Evolutionary conservation across 768 basidiomycete genomes (phyloP).

Genomic region (Clavaria fumosa): DNA sequence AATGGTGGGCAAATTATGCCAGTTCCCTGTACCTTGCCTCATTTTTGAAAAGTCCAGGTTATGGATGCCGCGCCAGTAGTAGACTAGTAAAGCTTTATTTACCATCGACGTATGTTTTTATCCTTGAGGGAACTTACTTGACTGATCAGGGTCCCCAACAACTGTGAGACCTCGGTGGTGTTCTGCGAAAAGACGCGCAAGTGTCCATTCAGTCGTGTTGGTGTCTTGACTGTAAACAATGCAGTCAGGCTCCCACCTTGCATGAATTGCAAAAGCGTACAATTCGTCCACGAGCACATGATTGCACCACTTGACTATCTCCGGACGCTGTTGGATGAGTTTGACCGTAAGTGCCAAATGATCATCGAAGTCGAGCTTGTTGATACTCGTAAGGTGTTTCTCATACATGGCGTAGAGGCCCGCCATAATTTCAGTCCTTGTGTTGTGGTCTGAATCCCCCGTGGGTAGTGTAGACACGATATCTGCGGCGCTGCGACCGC

Average conservation of each 20-base stretch:
- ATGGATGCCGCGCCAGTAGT: constrained; percentile 79
- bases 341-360: constrained; percentile 57
- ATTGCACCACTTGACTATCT: constrained; percentile 39
- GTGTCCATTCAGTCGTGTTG: constrained; percentile 65
- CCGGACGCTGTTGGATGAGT: constrained; percentile 36
- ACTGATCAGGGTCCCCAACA: constrained; percentile 87
- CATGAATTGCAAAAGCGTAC: constrained; percentile 23
- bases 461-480: no score
- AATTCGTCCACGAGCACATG: constrained; percentile 77
- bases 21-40: constrained; percentile 31
- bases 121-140: constrained; percentile 38
- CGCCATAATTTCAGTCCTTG: constrained; percentile 27
- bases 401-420: constrained; percentile 57
- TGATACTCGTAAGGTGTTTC: constrained; percentile 36
- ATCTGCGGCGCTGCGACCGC: constrained; percentile 40
- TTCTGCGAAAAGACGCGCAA: constrained; percentile 54
- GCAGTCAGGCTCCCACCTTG: constrained; percentile 1
- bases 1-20: background rate
- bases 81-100: constrained; percentile 28
- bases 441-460: no score
- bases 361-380: constrained; percentile 82
- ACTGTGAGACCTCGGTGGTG: constrained; percentile 43
- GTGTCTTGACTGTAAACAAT: constrained; percentile 48
- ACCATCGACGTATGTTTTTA: no score
- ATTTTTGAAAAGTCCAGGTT: constrained; percentile 61